A percentile compares a stretch with the other conserved stretches of the same genome.
Conservation (phyloP, 176 grass and related monocot species). For the Bromus sterilis region DNA sequence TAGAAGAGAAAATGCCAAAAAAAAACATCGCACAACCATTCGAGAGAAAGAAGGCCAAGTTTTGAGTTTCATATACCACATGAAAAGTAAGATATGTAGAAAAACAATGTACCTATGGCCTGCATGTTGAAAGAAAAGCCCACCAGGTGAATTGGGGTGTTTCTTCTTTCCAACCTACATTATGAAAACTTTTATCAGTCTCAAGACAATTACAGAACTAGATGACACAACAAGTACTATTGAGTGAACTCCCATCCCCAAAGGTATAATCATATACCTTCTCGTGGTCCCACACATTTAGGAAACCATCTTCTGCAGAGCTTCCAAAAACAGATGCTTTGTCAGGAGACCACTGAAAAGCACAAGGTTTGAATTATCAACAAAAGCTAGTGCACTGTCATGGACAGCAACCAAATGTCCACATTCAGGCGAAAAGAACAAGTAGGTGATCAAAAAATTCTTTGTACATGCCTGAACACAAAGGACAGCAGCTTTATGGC, state of each 20-base stretch:
- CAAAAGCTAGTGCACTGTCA: neutral
- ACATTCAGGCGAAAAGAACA: neutral
- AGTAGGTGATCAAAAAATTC: neutral
- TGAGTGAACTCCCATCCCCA: neutral
- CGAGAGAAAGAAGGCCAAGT: neutral
- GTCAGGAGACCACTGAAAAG: constrained; percentile 90
- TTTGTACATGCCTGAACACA: constrained; percentile 73
- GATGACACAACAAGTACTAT: neutral
- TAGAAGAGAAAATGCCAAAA: constrained; percentile 1
- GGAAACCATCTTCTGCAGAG: constrained; percentile 73
- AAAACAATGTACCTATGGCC: constrained; percentile 72
- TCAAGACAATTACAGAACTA: neutral
- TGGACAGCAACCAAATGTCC: neutral
- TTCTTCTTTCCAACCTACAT: constrained; percentile 81
- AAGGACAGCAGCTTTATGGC: constrained; percentile 88
- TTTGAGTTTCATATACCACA: neutral
- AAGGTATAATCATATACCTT: constrained; percentile 43
- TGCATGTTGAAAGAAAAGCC: constrained; percentile 94
- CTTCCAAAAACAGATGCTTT: constrained; percentile 95
- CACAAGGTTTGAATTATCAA: neutral
- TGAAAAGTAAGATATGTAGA: neutral
- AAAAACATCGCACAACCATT: constrained; percentile 10
- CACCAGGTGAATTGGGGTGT: constrained; percentile 53
- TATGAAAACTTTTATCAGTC: neutral
- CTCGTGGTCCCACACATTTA: constrained; percentile 88